Percentiles rank a stretch among this genome's conserved stretches.
phyloP scores from a whole-genome alignment of 495 filamentous ascomycete species.

The Hyaloscypha finlandica region DNA sequence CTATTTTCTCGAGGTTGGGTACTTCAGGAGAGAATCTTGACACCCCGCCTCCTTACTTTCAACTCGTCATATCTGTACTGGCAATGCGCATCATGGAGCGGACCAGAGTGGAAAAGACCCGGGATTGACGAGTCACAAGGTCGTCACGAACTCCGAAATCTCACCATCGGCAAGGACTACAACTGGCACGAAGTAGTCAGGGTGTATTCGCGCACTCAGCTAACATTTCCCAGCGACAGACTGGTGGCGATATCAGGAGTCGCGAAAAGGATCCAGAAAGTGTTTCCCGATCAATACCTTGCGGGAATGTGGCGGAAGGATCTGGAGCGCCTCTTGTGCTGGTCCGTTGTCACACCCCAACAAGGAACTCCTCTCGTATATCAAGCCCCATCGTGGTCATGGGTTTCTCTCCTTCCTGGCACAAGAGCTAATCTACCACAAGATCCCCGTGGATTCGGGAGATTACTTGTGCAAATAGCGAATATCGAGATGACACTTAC shows the following conservation, averaged over 20 bases:
- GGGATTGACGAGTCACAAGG: neutral
- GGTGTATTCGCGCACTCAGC: neutral
- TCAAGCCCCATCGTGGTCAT: neutral
- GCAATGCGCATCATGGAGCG: neutral
- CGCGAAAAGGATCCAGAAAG: neutral
- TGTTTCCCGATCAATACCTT: neutral
- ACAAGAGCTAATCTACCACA: neutral
- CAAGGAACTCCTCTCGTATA: neutral
- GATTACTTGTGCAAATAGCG: neutral
- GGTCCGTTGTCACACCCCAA: neutral
- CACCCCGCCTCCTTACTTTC: neutral
- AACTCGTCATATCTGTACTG: neutral
- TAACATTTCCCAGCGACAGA: neutral
- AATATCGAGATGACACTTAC: neutral
- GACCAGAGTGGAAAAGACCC: neutral
- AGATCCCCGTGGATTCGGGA: neutral
- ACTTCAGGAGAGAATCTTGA: neutral
- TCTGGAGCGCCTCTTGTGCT: neutral
- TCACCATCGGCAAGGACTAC: neutral
- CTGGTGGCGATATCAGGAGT: neutral
- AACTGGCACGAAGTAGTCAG: neutral
- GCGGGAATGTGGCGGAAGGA: neutral
- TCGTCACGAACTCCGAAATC: neutral
- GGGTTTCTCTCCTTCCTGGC: neutral
- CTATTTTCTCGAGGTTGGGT: neutral